Evolutionary conservation across 148 eudicot genomes (phyloP).

Genomic region (Rhododendron molle): DNA sequence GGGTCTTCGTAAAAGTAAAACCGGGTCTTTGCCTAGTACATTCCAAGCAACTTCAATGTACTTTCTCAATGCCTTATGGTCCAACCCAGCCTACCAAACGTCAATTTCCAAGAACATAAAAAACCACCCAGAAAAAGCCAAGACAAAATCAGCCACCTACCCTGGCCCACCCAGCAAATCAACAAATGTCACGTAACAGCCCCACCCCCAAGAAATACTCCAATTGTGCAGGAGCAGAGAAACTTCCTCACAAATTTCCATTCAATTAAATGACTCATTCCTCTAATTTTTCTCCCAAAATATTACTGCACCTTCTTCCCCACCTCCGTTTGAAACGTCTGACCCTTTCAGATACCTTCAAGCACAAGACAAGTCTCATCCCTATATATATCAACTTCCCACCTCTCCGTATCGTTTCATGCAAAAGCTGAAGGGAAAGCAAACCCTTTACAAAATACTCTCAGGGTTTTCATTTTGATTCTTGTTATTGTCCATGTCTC

Average conservation of each 20-base stretch:
- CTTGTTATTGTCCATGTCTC: neutral
- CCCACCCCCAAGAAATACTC: neutral
- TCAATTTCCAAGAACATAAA: neutral
- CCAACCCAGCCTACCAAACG: neutral
- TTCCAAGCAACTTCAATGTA: neutral
- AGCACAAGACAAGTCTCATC: neutral
- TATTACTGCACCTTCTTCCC: neutral
- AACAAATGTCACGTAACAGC: too few species aligned
- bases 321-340: neutral
- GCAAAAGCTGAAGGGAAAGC: neutral
- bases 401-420: neutral
- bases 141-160: neutral
- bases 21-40: too few species aligned
- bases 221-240: neutral
- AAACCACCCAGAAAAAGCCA: neutral
- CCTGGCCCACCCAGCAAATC: neutral
- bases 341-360: neutral
- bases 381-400: neutral
- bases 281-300: neutral
- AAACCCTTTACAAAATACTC: neutral
- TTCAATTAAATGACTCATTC: neutral
- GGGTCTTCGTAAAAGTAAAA: too few species aligned
- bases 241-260: neutral
- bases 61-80: neutral
- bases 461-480: neutral